These are phyloP conservation scores for Pythium apleroticum DNA, from an alignment of 352 stramenopile genomes.

Conservation along the genomic window DNA sequence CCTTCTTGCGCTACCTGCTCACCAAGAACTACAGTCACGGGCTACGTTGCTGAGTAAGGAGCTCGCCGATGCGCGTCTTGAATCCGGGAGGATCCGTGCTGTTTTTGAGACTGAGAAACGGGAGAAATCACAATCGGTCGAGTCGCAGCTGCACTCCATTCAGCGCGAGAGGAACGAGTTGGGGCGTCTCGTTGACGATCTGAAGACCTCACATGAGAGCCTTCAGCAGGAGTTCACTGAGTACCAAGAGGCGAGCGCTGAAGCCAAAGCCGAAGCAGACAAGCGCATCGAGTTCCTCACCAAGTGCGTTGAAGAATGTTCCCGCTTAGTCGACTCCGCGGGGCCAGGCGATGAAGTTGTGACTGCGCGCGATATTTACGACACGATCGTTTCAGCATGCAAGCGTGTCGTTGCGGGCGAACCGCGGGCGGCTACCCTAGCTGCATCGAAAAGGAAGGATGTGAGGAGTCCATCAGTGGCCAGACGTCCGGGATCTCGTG, in stretches of 20 bases:
- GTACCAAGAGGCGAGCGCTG: slow-evolving; percentile 25
- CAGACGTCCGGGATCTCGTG: not conserved
- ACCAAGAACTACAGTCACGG: slow-evolving; percentile 12
- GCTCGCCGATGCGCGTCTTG: slow-evolving; percentile 10
- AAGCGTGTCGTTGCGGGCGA: slow-evolving; percentile 4
- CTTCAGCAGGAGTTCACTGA: slow-evolving; percentile 41
- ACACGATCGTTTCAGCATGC: slow-evolving; percentile 38
- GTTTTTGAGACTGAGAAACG: not conserved
- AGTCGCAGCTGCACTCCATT: not conserved
- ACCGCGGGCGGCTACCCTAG: not conserved
- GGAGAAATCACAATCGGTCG: not conserved
- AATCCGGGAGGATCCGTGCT: not conserved
- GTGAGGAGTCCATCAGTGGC: not conserved
- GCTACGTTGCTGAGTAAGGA: slow-evolving; percentile 14
- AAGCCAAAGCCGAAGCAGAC: slow-evolving; percentile 34
- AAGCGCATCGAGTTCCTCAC: slow-evolving; percentile 46
- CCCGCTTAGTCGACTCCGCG: slow-evolving; percentile 28
- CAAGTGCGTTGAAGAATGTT: slow-evolving; percentile 43
- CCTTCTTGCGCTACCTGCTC: slow-evolving; percentile 3
- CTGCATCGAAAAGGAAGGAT: not conserved
- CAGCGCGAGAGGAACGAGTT: not conserved
- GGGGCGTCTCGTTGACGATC: not conserved
- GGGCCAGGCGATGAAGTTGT: slow-evolving; percentile 20
- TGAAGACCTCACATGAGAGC: slow-evolving; percentile 11
- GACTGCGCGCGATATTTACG: slow-evolving; percentile 36